Base-by-base conservation (phyloP, 2,329 filamentous ascomycete species). In the Fusarium burgessii region DNA sequence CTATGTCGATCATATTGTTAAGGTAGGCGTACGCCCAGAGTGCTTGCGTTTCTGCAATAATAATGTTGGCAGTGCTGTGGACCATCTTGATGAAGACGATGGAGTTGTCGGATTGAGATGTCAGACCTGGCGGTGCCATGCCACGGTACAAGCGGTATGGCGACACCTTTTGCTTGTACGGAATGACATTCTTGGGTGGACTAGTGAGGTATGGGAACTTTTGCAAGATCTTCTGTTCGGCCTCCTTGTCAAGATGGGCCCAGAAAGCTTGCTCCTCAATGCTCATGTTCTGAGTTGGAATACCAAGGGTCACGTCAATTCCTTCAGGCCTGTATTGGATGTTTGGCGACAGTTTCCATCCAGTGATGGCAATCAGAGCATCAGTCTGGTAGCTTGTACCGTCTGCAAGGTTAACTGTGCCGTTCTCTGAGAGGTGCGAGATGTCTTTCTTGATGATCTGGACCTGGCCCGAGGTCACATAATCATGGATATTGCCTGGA, bases 401-500 rank as follows among this genome's bases (percentile, higher is more conserved):
- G 8, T 35, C 47, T 6, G 8, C 3, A 35, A 50, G 1, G 5
- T 50, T 50, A 12, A 50, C 3, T 2, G 12, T 15, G 3, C 47
- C 47, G 9, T 11, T 14, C 1, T 25, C 11, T 6, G 32, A 35
- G 2, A 50, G 47, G 0, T 25, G 32, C 0, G 32, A 50, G 8
- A 50, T 35, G 5, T 50, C 47, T 15, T 50, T 35, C 32, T 50
- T 50, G 32, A 50, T 15, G 15, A 50, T 50, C 3, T 15, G 2
- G 0, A 35, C 47, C 12, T 50, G 32, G 4, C 47, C 20, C 1
- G 47, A 50, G 6, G 20, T 50, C 7, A 35, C 20, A 6, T 50
- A 50, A 11, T 50, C 47, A 4, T 50, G 47, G 14, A 50, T 50
- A 1, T 50, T 50, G 32, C 20, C 47, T 1, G 47, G 47, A 15